These are phyloP conservation scores for carrot (Daucus carota) DNA, from an alignment of 129 eudicot species.

Conservation along the genomic window DH1_v3.0 NC_030385.2:31865501-31866000, in stretches of 20 bases:
- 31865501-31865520: background rate
- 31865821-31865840: background rate
- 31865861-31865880: background rate
- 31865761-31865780: background rate
- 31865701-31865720: background rate
- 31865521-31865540: background rate
- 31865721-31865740: background rate
- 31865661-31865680: background rate
- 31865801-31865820: background rate
- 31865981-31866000: constrained; percentile 89
- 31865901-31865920: background rate
- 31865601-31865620: background rate
- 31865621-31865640: background rate
- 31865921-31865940: background rate
- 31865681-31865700: background rate
- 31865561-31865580: background rate
- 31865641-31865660: background rate
- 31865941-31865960: background rate
- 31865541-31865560: background rate
- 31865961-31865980: constrained; percentile 94
- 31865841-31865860: background rate
- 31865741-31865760: background rate
- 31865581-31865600: background rate
- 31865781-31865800: background rate
- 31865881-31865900: background rate